Evolutionary conservation across 345 rosid genomes (phyloP).

Genomic region (Rhodamnia rubescens): DNA sequence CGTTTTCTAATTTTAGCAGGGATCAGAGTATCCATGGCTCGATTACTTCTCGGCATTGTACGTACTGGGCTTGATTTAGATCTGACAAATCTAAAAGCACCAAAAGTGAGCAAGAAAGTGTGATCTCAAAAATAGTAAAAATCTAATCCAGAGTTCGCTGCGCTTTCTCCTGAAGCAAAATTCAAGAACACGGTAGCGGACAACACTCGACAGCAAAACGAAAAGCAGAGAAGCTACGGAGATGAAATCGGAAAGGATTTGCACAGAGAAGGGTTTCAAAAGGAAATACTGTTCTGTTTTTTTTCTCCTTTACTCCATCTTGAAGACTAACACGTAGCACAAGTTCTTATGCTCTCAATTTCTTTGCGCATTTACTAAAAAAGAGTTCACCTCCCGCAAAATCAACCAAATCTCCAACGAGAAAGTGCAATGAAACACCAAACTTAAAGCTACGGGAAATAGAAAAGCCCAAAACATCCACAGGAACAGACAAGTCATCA

Average conservation of each 20-base stretch:
- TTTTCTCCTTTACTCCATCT: neutral
- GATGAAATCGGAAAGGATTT: neutral
- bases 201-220: neutral
- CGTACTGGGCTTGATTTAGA: constrained; percentile 5
- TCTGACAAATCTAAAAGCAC: constrained; percentile 6
- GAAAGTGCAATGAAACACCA: neutral
- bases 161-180: neutral
- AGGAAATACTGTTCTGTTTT: neutral
- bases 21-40: constrained; percentile 41
- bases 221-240: neutral
- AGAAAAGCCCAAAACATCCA: neutral
- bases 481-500: neutral
- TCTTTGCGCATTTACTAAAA: neutral
- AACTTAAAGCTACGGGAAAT: neutral
- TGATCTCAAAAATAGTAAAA: neutral
- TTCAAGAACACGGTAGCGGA: neutral
- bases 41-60: constrained; percentile 60
- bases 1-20: constrained; percentile 89
- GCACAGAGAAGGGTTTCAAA: neutral
- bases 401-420: neutral
- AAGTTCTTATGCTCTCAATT: neutral
- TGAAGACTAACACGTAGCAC: neutral
- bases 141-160: neutral
- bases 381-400: neutral
- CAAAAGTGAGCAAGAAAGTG: neutral